phyloP scores from a whole-genome alignment of 139 green algal species.

The Coccomyxa sp. region DNA sequence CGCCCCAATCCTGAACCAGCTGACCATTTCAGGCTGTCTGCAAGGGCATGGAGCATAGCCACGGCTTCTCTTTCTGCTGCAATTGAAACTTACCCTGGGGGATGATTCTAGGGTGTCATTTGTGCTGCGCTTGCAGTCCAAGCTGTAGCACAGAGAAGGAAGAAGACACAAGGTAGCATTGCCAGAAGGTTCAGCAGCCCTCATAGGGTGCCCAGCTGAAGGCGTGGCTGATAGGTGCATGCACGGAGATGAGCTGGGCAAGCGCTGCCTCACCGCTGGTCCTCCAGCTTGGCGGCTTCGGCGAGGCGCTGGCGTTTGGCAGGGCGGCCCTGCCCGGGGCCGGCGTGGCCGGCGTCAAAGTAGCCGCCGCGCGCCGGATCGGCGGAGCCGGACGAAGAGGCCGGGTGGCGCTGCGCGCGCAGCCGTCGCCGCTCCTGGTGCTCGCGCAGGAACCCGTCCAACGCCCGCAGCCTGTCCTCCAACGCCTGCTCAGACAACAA shows the following conservation, averaged over 20 bases:
- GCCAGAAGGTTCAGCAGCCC: too few species aligned
- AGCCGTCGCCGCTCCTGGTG: constrained; percentile 20
- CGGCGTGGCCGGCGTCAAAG: neutral
- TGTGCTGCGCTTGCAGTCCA: too few species aligned
- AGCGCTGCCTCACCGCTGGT: constrained; percentile 35
- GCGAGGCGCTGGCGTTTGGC: constrained; percentile 69
- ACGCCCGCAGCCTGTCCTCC: constrained; percentile 46
- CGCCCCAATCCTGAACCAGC: constrained; percentile 19
- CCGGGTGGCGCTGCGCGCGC: neutral
- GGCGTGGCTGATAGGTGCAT: too few species aligned
- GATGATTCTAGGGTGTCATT: too few species aligned
- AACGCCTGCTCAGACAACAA: constrained; percentile 21
- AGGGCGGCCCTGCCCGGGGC: constrained; percentile 6
- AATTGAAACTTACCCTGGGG: too few species aligned
- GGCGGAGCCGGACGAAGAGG: neutral
- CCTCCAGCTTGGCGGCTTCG: constrained; percentile 60
- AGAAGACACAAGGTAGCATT: too few species aligned
- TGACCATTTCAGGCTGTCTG: too few species aligned
- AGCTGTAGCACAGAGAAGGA: too few species aligned
- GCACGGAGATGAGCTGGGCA: too few species aligned
- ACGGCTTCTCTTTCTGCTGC: neutral
- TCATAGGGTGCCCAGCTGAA: too few species aligned
- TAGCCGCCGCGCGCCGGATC: neutral
- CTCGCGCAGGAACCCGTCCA: constrained; percentile 56
- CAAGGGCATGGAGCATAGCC: neutral